A percentile compares a stretch with the other conserved stretches of the same genome.
Evolutionary conservation across 192 early-diverging fungal species (phyloP).

Genomic region (Umbelopsis sp.): DNA sequence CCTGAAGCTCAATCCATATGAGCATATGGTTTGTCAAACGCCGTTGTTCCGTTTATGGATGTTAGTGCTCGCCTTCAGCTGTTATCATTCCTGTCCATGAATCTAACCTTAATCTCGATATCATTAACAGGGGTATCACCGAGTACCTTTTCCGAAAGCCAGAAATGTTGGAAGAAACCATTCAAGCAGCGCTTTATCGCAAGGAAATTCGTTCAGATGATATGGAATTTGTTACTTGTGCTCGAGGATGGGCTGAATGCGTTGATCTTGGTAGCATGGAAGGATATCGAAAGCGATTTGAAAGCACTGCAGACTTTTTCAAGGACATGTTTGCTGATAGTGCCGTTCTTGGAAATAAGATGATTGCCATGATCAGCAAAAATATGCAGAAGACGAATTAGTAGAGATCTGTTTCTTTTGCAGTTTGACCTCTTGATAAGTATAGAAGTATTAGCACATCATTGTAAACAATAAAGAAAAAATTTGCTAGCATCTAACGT

Average conservation of each 20-base stretch:
- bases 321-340: slow-evolving; percentile 59
- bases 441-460: no score
- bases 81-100: neutral
- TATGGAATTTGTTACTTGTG: slow-evolving; percentile 90
- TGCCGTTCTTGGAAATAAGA: slow-evolving; percentile 54
- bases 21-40: slow-evolving; percentile 94
- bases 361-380: slow-evolving; percentile 58
- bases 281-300: slow-evolving; percentile 83
- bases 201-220: slow-evolving; percentile 78
- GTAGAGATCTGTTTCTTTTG: no score
- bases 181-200: slow-evolving; percentile 77
- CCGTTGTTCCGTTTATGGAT: slow-evolving; percentile 93
- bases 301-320: slow-evolving; percentile 84
- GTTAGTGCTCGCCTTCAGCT: slow-evolving; percentile 31
- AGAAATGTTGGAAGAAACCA: slow-evolving; percentile 83
- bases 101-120: neutral
- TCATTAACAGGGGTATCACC: slow-evolving; percentile 72
- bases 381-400: slow-evolving; percentile 36
- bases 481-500: no score
- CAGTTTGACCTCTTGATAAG: no score
- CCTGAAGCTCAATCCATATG: slow-evolving; percentile 86
- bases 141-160: slow-evolving; percentile 89
- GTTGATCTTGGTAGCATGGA: slow-evolving; percentile 82
- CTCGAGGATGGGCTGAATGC: slow-evolving; percentile 91
- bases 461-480: no score